These are phyloP conservation scores for Handroanthus guayacan DNA, from an alignment of 257 asterid genomes.

Conservation along the genomic window DNA sequence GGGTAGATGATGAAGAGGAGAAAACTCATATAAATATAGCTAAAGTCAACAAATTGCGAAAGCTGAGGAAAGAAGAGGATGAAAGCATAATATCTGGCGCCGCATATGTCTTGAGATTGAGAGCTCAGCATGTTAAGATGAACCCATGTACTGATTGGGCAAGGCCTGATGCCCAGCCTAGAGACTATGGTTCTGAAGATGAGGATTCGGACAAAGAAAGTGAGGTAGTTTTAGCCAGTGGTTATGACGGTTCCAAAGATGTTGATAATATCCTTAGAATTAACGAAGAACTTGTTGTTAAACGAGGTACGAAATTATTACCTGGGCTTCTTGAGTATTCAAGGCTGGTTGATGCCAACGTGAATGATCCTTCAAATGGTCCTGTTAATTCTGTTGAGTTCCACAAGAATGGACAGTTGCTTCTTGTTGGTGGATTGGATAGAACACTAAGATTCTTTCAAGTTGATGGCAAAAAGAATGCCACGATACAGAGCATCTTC, in stretches of 20 bases:
- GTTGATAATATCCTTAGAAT: conserved; percentile 63
- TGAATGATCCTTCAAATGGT: conserved; percentile 65
- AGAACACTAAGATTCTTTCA: conserved; percentile 78
- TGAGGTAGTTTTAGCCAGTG: conserved; percentile 45
- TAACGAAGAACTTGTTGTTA: conserved; percentile 73
- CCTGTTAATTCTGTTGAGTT: conserved; percentile 84
- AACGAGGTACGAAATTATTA: conserved; percentile 57
- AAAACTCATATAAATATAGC: conserved; percentile 68
- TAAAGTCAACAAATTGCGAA: conserved; percentile 73
- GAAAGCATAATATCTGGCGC: conserved; percentile 78
- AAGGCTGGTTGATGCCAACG: conserved; percentile 77
- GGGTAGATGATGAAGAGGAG: conserved; percentile 94
- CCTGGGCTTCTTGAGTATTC: conserved; percentile 85
- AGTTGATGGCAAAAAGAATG: conserved; percentile 86
- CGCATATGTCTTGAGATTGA: conserved; percentile 70
- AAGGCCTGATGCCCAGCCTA: conserved; percentile 45
- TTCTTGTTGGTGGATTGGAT: conserved; percentile 90
- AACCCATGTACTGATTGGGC: conserved; percentile 96
- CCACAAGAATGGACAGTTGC: conserved; percentile 86
- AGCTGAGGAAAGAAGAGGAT: conserved; percentile 78
- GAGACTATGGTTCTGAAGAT: conserved; percentile 60
- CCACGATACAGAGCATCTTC: conserved; percentile 76
- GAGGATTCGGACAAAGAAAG: conserved; percentile 67
- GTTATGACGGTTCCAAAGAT: conserved; percentile 44
- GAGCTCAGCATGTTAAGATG: conserved; percentile 89